Base-by-base conservation (phyloP, 2,329 filamentous ascomycete genomes). In the Aspergillus caelatus region DNA sequence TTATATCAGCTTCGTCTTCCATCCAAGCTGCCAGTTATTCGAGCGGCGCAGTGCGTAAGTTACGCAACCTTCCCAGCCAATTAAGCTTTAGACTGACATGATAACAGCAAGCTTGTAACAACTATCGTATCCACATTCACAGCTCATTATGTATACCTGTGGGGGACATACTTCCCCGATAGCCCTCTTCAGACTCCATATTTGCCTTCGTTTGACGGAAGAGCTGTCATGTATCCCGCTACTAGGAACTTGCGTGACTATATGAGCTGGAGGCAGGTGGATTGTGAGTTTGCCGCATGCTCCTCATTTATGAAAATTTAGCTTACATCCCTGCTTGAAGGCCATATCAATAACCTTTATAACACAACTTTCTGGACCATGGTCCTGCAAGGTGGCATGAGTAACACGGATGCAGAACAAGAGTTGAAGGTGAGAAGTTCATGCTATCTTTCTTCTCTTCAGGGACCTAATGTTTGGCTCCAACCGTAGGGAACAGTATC, bases 271-370 rank as follows among this genome's bases (percentile, higher is more conserved):
- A 87, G 95, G 70, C 95, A 99, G 78, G 95, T 92, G 50, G 95
- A 99, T 77, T 98, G 95, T 95, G 76, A 77, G 89, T 79, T 19
- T 14, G n/a, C 11, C 48, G 46, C 56, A 32, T 21, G 32, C 16
- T 59, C 7, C n/a, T 50, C 48, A 8, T 14, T 45, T 12, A 30
- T 5, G 28, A 7, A 39, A 9, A 32, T 16, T 9, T 57, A 12
- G 23, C 19, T 56, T n/a, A 57, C 43, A 16, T 5, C 19, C 16
- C 26, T 50, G 12, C 46, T 11, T 2, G n/a, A 36, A 94, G 92
- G 92, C 68, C 95, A 99, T 76, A 96, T 99, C 71, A 99, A 99
- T 78, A 99, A 99, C 73, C 86, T 99, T 5, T 99, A 97, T 79
- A 99, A 99, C 76, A 99, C 95, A 0, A 92, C 93, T 0, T 98